These are phyloP conservation scores for Ogataea minuta DNA, from an alignment of 805 yeast species.

Conservation along the genomic window DNA sequence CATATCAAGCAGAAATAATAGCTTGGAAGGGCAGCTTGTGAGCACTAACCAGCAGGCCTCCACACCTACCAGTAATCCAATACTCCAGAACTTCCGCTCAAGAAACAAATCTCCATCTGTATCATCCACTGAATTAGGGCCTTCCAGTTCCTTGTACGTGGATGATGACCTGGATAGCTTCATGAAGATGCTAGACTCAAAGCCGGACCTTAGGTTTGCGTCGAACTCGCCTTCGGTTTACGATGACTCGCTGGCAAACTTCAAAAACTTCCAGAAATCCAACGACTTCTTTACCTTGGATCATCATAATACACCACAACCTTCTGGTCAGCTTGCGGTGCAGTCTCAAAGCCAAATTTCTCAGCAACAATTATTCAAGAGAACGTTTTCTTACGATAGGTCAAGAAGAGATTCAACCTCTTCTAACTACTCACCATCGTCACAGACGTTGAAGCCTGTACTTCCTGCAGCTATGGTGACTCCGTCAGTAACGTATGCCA, in stretches of 20 bases:
- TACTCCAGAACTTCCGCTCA: slow-evolving; percentile 26
- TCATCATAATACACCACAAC: slow-evolving; percentile 12
- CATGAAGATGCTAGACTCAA: slow-evolving; percentile 36
- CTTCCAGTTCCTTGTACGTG: slow-evolving; percentile 27
- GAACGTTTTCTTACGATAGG: slow-evolving; percentile 15
- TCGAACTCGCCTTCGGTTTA: slow-evolving; percentile 28
- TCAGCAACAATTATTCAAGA: slow-evolving; percentile 16
- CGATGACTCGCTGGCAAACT: slow-evolving; percentile 30
- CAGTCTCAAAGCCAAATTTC: slow-evolving; percentile 9
- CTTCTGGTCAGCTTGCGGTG: slow-evolving; percentile 6
- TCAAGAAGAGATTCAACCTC: slow-evolving; percentile 23
- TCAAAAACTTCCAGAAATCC: slow-evolving; percentile 28
- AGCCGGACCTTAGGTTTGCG: slow-evolving; percentile 35
- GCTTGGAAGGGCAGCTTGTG: slow-evolving; percentile 29
- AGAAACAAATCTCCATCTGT: slow-evolving; percentile 25
- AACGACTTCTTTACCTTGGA: slow-evolving; percentile 26
- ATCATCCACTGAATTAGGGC: slow-evolving; percentile 27
- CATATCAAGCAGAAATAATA: slow-evolving; percentile 28
- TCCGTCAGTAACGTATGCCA: slow-evolving; percentile 26
- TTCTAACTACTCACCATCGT: slow-evolving; percentile 26
- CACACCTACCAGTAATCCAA: slow-evolving; percentile 21
- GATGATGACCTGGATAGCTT: slow-evolving; percentile 36
- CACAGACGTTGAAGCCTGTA: slow-evolving; percentile 21
- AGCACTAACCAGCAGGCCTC: slow-evolving; percentile 11
- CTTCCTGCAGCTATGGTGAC: slow-evolving; percentile 23